Evolutionary conservation across 2,329 filamentous ascomycete species (phyloP).

Genomic region (Corniculantispora saksenae): DNA sequence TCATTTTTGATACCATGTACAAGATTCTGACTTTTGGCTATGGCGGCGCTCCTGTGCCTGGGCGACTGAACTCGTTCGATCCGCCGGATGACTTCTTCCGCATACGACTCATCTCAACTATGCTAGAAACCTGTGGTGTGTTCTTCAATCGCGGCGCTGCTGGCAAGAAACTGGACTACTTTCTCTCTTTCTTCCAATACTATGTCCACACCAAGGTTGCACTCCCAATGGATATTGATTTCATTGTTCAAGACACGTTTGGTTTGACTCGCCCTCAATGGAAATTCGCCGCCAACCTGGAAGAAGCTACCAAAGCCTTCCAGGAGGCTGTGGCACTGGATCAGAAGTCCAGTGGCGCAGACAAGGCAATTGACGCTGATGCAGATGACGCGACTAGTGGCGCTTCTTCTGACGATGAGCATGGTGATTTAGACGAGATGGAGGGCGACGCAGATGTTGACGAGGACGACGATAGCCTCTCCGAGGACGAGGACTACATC

Average conservation of each 20-base stretch:
- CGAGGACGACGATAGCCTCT: constrained; percentile 59
- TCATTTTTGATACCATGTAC: constrained; percentile 95
- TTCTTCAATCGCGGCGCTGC: constrained; percentile 93
- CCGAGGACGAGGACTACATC: constrained; percentile 59
- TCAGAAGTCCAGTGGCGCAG: constrained; percentile 75
- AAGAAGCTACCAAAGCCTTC: constrained; percentile 83
- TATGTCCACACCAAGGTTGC: constrained; percentile 90
- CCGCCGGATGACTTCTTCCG: constrained; percentile 94
- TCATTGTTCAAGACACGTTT: constrained; percentile 91
- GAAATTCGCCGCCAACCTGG: constrained; percentile 78
- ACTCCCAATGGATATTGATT: constrained; percentile 95
- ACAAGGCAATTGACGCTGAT: constrained; percentile 69
- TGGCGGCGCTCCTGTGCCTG: constrained; percentile 79
- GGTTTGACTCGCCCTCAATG: constrained; percentile 84
- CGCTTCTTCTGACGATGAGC: constrained; percentile 75
- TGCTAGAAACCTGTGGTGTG: constrained; percentile 92
- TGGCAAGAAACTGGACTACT: constrained; percentile 97
- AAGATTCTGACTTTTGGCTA: constrained; percentile 93
- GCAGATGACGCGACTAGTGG: constrained; percentile 71
- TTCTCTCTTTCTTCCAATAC: constrained; percentile 95
- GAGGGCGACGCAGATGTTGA: constrained; percentile 61
- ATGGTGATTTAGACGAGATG: constrained; percentile 66
- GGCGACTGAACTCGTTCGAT: constrained; percentile 76
- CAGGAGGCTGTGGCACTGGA: constrained; percentile 87
- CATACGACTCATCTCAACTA: constrained; percentile 82